A percentile compares a stretch with the other conserved stretches of the same genome.
phyloP scores from a whole-genome alignment of 768 basidiomycete species.

The Solioccasus polychromus region DNA sequence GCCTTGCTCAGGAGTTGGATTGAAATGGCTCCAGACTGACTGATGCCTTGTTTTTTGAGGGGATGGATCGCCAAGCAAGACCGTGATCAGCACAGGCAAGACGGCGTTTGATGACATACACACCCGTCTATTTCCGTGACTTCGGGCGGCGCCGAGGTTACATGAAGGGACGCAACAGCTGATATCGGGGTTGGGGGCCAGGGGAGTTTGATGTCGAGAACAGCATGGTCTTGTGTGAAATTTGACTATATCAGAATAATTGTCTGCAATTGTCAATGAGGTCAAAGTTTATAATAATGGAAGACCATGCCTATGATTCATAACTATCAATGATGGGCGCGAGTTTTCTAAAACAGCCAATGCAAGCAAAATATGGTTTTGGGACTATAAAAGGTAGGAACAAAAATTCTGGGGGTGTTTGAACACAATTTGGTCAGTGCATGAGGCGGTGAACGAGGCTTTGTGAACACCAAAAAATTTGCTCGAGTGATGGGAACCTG shows the following conservation, averaged over 20 bases:
- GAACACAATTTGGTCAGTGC: background rate
- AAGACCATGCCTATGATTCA: no score
- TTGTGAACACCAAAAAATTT: conserved; percentile 6
- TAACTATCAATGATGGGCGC: no score
- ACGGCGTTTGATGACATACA: no score
- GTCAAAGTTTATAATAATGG: no score
- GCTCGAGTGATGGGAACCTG: background rate
- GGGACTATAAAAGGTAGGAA: background rate
- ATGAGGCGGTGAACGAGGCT: conserved; percentile 17
- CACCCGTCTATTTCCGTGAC: conserved; percentile 5
- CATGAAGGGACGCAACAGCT: background rate
- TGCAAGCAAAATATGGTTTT: background rate
- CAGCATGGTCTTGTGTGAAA: background rate
- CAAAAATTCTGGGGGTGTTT: background rate
- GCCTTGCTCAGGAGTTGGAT: no score
- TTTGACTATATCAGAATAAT: no score
- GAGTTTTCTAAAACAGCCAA: no score
- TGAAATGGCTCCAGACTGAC: background rate
- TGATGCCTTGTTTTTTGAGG: background rate
- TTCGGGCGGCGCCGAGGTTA: conserved; percentile 1
- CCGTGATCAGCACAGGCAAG: no score
- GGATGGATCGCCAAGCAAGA: no score
- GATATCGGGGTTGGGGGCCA: background rate
- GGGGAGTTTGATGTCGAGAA: no score
- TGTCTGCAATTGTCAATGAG: no score